phyloP scores from a whole-genome alignment of 2,329 filamentous ascomycete species.

The Raffaelea arxii region DNA sequence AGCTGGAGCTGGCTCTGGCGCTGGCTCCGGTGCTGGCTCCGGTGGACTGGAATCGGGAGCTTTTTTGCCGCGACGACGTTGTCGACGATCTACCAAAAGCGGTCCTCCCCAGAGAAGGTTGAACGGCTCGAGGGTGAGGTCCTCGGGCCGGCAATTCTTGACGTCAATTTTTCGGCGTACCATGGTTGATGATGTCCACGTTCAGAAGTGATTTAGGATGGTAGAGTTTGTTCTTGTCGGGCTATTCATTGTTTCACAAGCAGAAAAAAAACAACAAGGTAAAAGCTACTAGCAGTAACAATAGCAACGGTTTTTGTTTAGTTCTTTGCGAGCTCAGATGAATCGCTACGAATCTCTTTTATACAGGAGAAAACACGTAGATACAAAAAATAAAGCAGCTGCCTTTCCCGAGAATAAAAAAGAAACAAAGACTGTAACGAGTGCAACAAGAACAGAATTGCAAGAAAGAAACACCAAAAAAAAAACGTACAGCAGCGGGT shows the following conservation, averaged over 20 bases:
- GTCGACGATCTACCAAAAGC: neutral
- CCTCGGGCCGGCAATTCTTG: neutral
- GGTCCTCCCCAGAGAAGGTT: constrained; percentile 7
- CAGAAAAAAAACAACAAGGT: neutral
- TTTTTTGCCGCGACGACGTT: neutral
- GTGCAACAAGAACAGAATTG: too few relatives aligned
- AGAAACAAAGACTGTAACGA: too few relatives aligned
- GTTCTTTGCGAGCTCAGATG: too few relatives aligned
- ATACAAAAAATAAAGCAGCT: too few relatives aligned
- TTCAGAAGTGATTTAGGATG: neutral
- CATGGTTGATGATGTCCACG: neutral
- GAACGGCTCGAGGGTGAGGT: neutral
- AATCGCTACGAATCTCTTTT: too few relatives aligned
- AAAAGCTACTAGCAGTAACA: too few relatives aligned
- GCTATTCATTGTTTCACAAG: neutral
- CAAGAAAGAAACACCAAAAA: too few relatives aligned
- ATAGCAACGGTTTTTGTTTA: too few relatives aligned
- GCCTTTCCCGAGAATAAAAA: too few relatives aligned
- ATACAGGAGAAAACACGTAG: too few relatives aligned
- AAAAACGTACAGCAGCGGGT: too few relatives aligned
- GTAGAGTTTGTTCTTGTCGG: neutral
- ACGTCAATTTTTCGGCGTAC: neutral
- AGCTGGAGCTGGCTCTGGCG: neutral
- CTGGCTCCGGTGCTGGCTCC: neutral
- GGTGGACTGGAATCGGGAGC: too few relatives aligned